These are phyloP conservation scores for Hypoxylon sp. DNA, from an alignment of 2,329 filamentous ascomycete genomes.

Conservation along the genomic window DNA sequence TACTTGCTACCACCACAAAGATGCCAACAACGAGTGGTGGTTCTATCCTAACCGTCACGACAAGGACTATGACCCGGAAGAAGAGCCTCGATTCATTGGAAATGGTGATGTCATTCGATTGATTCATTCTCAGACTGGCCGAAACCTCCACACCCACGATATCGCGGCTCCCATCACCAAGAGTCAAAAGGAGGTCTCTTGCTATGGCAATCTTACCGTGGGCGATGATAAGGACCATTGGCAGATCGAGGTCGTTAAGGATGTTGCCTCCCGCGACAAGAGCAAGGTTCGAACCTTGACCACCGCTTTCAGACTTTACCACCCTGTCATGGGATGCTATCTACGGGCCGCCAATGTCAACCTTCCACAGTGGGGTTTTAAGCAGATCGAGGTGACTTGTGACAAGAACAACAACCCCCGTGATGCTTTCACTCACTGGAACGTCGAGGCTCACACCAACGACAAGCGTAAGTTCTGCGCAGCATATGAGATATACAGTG, in stretches of 20 bases:
- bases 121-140: slow-evolving; percentile 94
- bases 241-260: slow-evolving; percentile 90
- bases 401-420: slow-evolving; percentile 92
- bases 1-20: slow-evolving; percentile 99
- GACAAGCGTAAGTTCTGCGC: slow-evolving; percentile 81
- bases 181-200: slow-evolving; percentile 91
- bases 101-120: slow-evolving; percentile 86
- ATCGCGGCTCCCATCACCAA: slow-evolving; percentile 92
- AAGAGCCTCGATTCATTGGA: slow-evolving; percentile 80
- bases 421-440: slow-evolving; percentile 98
- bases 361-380: slow-evolving; percentile 98
- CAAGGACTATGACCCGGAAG: slow-evolving; percentile 78
- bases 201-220: slow-evolving; percentile 94
- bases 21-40: slow-evolving; percentile 99
- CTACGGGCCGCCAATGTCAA: slow-evolving; percentile 96
- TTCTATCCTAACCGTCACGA: slow-evolving; percentile 93
- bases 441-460: slow-evolving; percentile 95
- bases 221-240: slow-evolving; percentile 99
- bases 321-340: slow-evolving; percentile 89
- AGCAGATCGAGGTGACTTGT: slow-evolving; percentile 98
- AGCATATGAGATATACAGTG: neutral
- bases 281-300: slow-evolving; percentile 91
- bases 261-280: slow-evolving; percentile 88
- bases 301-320: slow-evolving; percentile 90
- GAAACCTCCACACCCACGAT: slow-evolving; percentile 95